Evolutionary conservation across 2,329 filamentous ascomycete genomes (phyloP).

Genomic region (Aspergillaceae sp.): DNA sequence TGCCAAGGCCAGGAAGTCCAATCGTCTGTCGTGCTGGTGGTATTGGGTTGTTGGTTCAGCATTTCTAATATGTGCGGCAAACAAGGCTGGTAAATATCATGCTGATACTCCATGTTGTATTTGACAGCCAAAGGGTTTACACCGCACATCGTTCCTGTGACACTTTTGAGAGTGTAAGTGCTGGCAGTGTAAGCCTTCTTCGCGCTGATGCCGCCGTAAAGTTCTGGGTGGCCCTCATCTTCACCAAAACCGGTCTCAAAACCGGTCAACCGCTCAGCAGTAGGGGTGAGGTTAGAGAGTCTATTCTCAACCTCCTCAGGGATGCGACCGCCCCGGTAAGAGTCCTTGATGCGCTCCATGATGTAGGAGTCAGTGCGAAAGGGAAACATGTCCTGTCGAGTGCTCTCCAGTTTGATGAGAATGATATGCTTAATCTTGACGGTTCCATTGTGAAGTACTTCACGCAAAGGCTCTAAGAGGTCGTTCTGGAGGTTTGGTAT

Average conservation of each 20-base stretch:
- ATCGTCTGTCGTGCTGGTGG: constrained; percentile 14
- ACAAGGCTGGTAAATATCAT: constrained; percentile 40
- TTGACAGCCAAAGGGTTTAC: constrained; percentile 36
- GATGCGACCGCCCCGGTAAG: constrained; percentile 27
- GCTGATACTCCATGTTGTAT: constrained; percentile 35
- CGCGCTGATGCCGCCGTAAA: constrained; percentile 36
- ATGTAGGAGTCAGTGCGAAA: constrained; percentile 33
- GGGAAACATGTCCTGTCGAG: constrained; percentile 40
- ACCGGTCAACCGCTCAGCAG: constrained; percentile 21
- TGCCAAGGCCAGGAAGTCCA: constrained; percentile 27
- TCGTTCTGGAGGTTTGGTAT: constrained; percentile 32
- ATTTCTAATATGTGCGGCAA: constrained; percentile 30
- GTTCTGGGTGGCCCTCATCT: constrained; percentile 7
- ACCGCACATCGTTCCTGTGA: constrained; percentile 37
- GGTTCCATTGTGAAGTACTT: constrained; percentile 18
- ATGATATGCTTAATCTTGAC: constrained; percentile 38
- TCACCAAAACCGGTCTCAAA: constrained; percentile 18
- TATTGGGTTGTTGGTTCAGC: constrained; percentile 16
- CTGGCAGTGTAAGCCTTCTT: constrained; percentile 35
- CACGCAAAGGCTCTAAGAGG: constrained; percentile 15
- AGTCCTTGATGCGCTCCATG: constrained; percentile 27
- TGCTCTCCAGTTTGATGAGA: constrained; percentile 40
- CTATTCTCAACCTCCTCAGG: constrained; percentile 21
- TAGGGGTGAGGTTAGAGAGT: constrained; percentile 21
- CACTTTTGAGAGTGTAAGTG: constrained; percentile 40